Evolutionary conservation across 129 eudicot species (phyloP).

Genomic region (Deinandra increscens): DNA sequence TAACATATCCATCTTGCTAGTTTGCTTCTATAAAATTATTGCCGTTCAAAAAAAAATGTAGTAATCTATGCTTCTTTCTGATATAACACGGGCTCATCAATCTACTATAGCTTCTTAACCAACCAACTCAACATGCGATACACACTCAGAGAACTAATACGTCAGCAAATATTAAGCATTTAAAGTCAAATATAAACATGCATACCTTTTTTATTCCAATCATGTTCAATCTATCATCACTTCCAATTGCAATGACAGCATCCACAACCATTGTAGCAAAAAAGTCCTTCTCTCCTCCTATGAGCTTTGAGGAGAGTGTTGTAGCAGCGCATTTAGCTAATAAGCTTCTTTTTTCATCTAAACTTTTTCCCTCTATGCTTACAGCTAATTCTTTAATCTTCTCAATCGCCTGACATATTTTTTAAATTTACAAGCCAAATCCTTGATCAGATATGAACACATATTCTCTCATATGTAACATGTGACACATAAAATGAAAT

Average conservation of each 20-base stretch:
- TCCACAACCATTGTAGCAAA: constrained; percentile 96
- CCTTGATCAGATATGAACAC: neutral
- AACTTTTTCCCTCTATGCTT: constrained; percentile 91
- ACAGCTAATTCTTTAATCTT: constrained; percentile 84
- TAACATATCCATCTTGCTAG: too few species aligned
- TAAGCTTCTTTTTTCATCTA: constrained; percentile 84
- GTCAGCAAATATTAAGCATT: neutral
- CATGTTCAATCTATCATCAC: constrained; percentile 87
- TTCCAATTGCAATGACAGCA: constrained; percentile 89
- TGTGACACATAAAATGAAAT: neutral
- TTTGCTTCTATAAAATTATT: too few species aligned
- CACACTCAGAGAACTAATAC: neutral
- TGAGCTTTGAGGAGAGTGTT: constrained; percentile 92
- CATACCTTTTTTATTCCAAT: constrained; percentile 94
- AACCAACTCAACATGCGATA: neutral
- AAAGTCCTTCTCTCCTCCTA: constrained; percentile 99
- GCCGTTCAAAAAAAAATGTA: too few species aligned
- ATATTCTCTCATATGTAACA: neutral
- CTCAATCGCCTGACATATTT: constrained; percentile 58
- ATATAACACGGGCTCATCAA: neutral
- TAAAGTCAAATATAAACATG: constrained; percentile 6
- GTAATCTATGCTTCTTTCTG: neutral
- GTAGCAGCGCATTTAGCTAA: constrained; percentile 98
- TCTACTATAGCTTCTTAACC: neutral
- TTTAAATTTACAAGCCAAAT: neutral